Evolutionary conservation across 2,329 filamentous ascomycete species (phyloP).

Genomic region (Cytospora schulzeri): DNA sequence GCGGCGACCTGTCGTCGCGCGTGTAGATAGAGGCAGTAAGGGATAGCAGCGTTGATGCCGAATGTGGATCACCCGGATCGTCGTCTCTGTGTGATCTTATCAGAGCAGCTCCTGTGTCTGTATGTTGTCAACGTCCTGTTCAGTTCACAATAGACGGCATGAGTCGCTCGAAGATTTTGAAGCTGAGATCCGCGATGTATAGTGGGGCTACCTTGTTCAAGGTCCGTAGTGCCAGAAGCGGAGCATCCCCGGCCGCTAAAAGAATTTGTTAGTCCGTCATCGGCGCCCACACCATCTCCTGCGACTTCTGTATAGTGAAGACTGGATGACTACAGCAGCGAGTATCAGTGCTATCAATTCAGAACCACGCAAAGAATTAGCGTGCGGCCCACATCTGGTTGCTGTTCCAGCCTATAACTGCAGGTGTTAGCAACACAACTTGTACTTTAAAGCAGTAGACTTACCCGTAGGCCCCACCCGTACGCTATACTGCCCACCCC

Average conservation of each 20-base stretch:
- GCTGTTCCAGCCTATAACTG: no score
- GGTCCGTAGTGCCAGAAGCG: slow-evolving; percentile 7
- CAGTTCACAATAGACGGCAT: slow-evolving; percentile 2
- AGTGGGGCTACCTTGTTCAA: slow-evolving; percentile 9
- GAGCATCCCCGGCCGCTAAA: slow-evolving; percentile 12
- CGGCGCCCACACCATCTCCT: no score
- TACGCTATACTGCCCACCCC: no score
- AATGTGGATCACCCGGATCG: not conserved
- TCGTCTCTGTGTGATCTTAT: not conserved
- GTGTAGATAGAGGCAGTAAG: not conserved
- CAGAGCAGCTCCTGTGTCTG: not conserved
- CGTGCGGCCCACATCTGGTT: no score
- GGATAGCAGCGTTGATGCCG: not conserved
- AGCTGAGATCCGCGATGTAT: slow-evolving; percentile 1
- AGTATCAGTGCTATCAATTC: no score
- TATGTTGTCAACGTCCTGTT: not conserved
- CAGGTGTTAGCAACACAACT: not conserved
- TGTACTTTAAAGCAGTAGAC: not conserved
- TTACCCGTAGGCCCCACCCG: no score
- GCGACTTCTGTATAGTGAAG: no score
- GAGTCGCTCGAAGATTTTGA: slow-evolving; percentile 22
- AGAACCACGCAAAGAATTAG: no score
- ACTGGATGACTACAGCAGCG: no score
- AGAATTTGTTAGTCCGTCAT: slow-evolving; percentile 1
- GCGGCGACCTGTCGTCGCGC: not conserved